Percentiles rank a stretch among this genome's conserved stretches.
phyloP scores from a whole-genome alignment of 1,284 basidiomycete genomes.

The Boletellus deceptivus region DNA sequence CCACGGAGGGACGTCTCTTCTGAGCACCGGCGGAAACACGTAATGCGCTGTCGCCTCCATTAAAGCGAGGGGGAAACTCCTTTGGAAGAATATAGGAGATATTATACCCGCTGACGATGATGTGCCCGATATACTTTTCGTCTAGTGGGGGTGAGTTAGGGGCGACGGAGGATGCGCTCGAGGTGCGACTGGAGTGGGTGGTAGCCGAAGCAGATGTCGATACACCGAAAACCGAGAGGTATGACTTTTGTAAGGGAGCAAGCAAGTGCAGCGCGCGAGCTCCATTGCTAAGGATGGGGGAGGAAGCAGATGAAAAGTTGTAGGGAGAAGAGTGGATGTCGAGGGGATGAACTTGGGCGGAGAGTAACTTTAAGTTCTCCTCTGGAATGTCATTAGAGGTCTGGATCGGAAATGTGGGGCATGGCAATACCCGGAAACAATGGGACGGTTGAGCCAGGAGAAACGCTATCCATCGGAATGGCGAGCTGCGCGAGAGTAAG shows the following conservation, averaged over 20 bases:
- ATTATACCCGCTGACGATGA: conserved; percentile 72
- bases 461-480: conserved; percentile 59
- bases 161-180: conserved; percentile 26
- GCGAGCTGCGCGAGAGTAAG: conserved; percentile 48
- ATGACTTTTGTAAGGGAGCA: conserved; percentile 55
- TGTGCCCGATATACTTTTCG: conserved; percentile 65
- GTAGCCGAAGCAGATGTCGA: conserved; percentile 33
- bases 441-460: conserved; percentile 63
- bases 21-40: conserved; percentile 34
- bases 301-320: conserved; percentile 63
- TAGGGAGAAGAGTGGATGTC: conserved; percentile 68
- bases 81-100: conserved; percentile 76
- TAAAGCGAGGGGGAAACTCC: conserved; percentile 53
- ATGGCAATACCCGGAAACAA: conserved; percentile 62
- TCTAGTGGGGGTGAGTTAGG: conserved; percentile 47
- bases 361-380: conserved; percentile 72
- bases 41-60: conserved; percentile 34
- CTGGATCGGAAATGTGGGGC: not conserved
- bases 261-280: conserved; percentile 67
- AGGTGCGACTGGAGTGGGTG: conserved; percentile 39
- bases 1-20: conserved; percentile 51
- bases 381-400: conserved; percentile 41
- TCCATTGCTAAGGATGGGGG: conserved; percentile 63
- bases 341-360: conserved; percentile 70
- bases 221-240: conserved; percentile 53